Evolutionary conservation across 805 yeast genomes (phyloP), one percentile per base, ranked within the genome.

Genomic region (Allodekkera sacchari): DNA sequence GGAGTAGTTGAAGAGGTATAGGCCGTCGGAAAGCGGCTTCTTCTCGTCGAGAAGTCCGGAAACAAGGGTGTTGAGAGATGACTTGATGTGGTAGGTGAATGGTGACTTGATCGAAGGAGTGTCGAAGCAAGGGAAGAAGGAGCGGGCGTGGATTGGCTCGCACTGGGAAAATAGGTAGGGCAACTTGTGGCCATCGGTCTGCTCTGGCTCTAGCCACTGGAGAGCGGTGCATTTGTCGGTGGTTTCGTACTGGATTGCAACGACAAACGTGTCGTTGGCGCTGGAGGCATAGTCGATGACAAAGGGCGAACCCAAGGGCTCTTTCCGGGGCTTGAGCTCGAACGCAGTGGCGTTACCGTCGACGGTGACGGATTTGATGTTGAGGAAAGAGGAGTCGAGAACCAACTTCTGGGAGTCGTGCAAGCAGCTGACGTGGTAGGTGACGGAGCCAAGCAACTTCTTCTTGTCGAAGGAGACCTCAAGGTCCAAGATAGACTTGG

Each of bases 61-160:
- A 57, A 83, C 76, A 18, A 85, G 74, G 4, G 74, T 73, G n/a
- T 82, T 82, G 33, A 71, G 64, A 11, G 74, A 68, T 2, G 94
- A 82, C 25, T 55, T 66, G 32, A 82, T 74, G 16, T 59, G 60
- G 41, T 78, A 75, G 12, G 59, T 53, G 47, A 66, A 82, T 1
- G 77, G 64, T 2, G 87, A 68, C 53, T 87, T 87, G 19, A 85
- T 68, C 0, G 89, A 68, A 2, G 96, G 95, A 0, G 96, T 85
- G 55, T 87, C 96, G 51, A 87, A 87, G 47, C 85, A 82, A 7
- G 96, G 96, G 60, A 82, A 78, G 48, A 85, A 65, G 11, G 89
- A 72, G 48, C 96, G 69, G 6, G 95, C 92, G 50, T 87, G 95
- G 41, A 83, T 85, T 22, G 95, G 87, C 60, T 87, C 94, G 51